These are phyloP conservation scores for Hypsizygus ulmarius DNA, from an alignment of 1,284 basidiomycete genomes.

Conservation along the genomic window DNA sequence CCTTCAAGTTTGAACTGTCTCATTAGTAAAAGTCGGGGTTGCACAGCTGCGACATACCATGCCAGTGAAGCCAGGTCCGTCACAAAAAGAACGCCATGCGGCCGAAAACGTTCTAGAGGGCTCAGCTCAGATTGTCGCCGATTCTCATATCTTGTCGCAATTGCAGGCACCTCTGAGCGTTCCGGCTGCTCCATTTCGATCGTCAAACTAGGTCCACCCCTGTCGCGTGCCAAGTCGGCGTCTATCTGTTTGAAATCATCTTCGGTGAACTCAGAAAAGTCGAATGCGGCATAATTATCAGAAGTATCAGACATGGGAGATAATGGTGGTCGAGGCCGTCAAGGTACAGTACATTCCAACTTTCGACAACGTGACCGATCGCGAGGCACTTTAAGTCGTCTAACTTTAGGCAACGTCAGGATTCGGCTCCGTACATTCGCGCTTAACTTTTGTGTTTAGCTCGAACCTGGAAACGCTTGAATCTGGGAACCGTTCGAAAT, in stretches of 20 bases:
- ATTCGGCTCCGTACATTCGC: too few species aligned
- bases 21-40: not conserved
- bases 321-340: conserved; percentile 51
- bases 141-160: not conserved
- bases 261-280: conserved; percentile 57
- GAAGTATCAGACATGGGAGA: conserved; percentile 17
- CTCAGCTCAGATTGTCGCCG: conserved; percentile 14
- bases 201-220: conserved; percentile 21
- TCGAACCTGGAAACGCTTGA: too few species aligned
- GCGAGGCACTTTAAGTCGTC: too few species aligned
- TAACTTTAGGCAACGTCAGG: too few species aligned
- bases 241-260: conserved; percentile 58
- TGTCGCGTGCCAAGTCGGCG: conserved; percentile 18
- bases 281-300: conserved; percentile 44
- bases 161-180: not conserved
- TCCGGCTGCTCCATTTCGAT: conserved; percentile 19
- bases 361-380: conserved; percentile 15
- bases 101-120: conserved; percentile 38
- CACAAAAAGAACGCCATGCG: conserved; percentile 42
- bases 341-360: too few species aligned
- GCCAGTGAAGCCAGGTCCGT: conserved; percentile 48
- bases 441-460: too few species aligned
- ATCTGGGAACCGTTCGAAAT: too few species aligned
- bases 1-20: conserved; percentile 37
- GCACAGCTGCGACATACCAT: conserved; percentile 43